Percentiles rank a stretch among this genome's conserved stretches.
phyloP scores from a whole-genome alignment of 805 yeast species.

The Metahyphopichia silvanorum region DNA sequence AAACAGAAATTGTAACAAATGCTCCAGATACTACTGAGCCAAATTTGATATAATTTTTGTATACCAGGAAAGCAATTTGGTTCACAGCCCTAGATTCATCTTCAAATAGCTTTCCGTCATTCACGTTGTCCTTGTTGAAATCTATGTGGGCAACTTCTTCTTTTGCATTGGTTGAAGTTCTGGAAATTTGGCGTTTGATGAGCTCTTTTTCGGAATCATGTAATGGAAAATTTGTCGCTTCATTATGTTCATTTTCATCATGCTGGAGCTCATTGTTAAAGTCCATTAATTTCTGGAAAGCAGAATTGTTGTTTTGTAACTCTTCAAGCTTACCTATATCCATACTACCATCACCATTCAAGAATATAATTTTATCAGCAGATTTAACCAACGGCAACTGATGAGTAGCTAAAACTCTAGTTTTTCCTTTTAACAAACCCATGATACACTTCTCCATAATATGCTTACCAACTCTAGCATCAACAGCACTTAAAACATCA shows the following conservation, averaged over 20 bases:
- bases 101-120: constrained; percentile 24
- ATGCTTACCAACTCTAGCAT: constrained; percentile 36
- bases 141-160: constrained; percentile 34
- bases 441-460: constrained; percentile 28
- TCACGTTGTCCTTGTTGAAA: constrained; percentile 19
- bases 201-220: constrained; percentile 14
- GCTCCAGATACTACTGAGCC: constrained; percentile 52
- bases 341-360: constrained; percentile 30
- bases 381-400: constrained; percentile 30
- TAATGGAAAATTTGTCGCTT: constrained; percentile 4
- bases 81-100: constrained; percentile 62
- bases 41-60: constrained; percentile 46
- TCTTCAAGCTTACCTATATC: constrained; percentile 27
- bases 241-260: constrained; percentile 10
- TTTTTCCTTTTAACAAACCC: constrained; percentile 24
- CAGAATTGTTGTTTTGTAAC: constrained; percentile 18
- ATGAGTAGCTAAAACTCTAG: constrained; percentile 37
- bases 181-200: constrained; percentile 8
- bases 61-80: constrained; percentile 46
- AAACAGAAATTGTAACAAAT: constrained; percentile 28
- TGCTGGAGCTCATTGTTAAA: constrained; percentile 14
- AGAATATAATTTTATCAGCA: constrained; percentile 27
- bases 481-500: constrained; percentile 37
- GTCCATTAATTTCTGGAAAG: constrained; percentile 26
- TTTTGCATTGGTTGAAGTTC: constrained; percentile 12